These are phyloP conservation scores for Podila epigama DNA, from an alignment of 192 early-diverging fungal species.

Conservation along the genomic window DNA sequence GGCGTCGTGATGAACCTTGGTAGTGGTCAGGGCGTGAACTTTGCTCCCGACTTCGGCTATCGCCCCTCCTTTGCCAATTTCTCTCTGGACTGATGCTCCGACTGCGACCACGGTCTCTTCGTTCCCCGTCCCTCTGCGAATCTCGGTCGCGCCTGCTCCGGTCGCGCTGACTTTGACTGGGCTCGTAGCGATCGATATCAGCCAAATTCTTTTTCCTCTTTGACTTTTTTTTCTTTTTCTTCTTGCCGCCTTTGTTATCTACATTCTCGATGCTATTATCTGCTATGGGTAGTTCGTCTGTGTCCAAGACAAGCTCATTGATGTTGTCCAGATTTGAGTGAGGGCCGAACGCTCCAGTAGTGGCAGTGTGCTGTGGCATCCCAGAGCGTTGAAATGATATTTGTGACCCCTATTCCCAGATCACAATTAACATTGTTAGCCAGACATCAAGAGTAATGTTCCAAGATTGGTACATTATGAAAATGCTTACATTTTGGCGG, in stretches of 20 bases:
- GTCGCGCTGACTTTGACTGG: constrained; percentile 19
- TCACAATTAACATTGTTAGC: too few relatives aligned
- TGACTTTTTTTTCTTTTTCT: constrained; percentile 38
- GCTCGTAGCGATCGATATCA: constrained; percentile 27
- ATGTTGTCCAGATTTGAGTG: constrained; percentile 35
- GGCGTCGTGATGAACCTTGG: constrained; percentile 5
- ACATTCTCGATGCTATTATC: not conserved
- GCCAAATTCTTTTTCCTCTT: constrained; percentile 10
- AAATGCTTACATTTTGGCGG: constrained; percentile 30
- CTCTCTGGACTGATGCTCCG: constrained; percentile 11
- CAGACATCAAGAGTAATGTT: too few relatives aligned
- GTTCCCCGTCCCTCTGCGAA: constrained; percentile 10
- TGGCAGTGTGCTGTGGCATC: too few relatives aligned
- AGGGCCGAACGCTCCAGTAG: not conserved
- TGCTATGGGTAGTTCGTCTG: constrained; percentile 8
- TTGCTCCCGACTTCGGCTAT: not conserved
- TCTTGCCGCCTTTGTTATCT: constrained; percentile 8
- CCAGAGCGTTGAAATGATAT: too few relatives aligned
- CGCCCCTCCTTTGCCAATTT: constrained; percentile 3
- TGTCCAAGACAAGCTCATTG: constrained; percentile 44
- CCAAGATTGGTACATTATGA: too few relatives aligned
- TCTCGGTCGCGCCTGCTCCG: constrained; percentile 23
- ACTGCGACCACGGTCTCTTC: too few relatives aligned
- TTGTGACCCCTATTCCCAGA: too few relatives aligned
- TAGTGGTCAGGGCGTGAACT: constrained; percentile 2